Evolutionary conservation across 2,329 filamentous ascomycete species (phyloP), one percentile per base, ranked within the genome.

Genomic region (Penicillium sp.): DNA sequence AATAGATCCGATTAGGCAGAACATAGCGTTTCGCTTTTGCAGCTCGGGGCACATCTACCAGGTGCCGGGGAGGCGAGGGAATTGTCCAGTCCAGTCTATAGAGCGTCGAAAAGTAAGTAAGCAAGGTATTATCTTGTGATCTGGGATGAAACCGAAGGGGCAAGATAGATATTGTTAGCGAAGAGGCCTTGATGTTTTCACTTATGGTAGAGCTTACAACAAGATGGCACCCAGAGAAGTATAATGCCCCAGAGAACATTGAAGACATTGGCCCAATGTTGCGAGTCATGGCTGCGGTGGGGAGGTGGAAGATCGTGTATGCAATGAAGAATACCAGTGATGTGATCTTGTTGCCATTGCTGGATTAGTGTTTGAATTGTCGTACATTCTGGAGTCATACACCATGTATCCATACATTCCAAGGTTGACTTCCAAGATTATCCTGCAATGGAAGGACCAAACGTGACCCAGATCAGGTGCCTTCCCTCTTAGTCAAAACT

Each of bases 281-380:
- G 32, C 85, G 81, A 43, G 85, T 76, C 31, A 87, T 66, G 37
- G 88, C 70, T 0, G 85, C 88, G 2, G 84, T 84, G 0, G 83
- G 83, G 0, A 84, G 81, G 62, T 89, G 84, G 54, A 87, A 84
- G 44, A 86, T 45, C 53, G 84, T 77, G 64, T 88, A 89, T 1
- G 83, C 78, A 57, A 86, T 75, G 73, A 88, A 88, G 34, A 13
- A 37, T 8, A 10, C 26, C 26, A 3, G 26, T 8, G 26, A 26
- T 10, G 26, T 26, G 22, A 15, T 37, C 3, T 17, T 21, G 19
- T 21, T 6, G 6, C 12, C 19, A 37, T 13, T 37, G 7, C 21
- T 21, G 34, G 12, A 22, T 37, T 37, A 6, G 31, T n/a, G 5
- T 3, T n/a, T 32, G 19, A 21, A 26, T 21, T 8, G 17, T 34